Evolutionary conservation across 176 grass and related monocot species (phyloP), one percentile per base, ranked within the genome.

Genomic region (Poa annua): DNA sequence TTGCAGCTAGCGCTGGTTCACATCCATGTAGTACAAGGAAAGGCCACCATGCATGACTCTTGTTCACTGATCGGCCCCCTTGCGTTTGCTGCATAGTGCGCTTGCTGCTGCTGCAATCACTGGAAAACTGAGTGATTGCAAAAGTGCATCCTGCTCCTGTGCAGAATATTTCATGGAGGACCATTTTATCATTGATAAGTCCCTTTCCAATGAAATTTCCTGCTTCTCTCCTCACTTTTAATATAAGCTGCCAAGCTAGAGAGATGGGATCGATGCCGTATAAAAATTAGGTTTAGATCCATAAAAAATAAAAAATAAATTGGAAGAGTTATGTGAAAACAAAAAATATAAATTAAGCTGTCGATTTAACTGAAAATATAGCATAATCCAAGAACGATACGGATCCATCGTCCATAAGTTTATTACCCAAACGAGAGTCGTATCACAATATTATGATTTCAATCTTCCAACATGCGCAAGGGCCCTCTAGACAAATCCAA

Each of bases 101-200:
- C 47, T 49, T 48, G 45, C 71, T 71, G 38, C 41, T 41, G 41
- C 66, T 16, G 45, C 71, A 74, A 52, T 74, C 71, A 52, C 45
- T 11, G 25, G 45, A 51, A 11, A 64, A 49, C 6, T 52, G 71
- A 74, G 45, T 74, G 61, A 3, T 2, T 33, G 45, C 8, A 33
- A 74, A 74, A 74, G 71, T 74, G 45, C 71, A 51, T 33, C 71
- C 71, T 74, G 71, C 45, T 74, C 71, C 42, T 51, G 71, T 74
- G 15, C 71, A 20, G 45, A 74, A 74, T 74, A 74, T 74, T 74
- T 74, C 25, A 33, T 4, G 24, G 25, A 73, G 71, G 71, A 26
- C 47, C 71, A 50, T 74, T 51, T 72, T 74, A 74, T 52, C 3
- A 19, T 51, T 74, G 15, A 11, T 17, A 11, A 11, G 47, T 74